Base-by-base conservation (phyloP, 495 filamentous ascomycete genomes). In the Hyaloscypha variabilis region DNA sequence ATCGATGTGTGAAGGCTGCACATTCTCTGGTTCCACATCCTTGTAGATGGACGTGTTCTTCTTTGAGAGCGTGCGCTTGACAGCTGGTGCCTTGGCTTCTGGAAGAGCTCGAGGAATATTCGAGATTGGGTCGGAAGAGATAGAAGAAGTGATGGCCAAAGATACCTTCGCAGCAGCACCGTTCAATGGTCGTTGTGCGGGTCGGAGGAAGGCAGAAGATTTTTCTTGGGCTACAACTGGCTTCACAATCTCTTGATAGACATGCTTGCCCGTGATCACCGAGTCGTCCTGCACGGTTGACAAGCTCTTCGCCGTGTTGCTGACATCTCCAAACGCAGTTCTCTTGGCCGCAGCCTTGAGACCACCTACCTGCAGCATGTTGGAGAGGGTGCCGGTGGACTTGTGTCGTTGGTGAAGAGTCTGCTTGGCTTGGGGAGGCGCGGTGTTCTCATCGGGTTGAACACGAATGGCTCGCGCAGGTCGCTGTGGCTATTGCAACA, bases 361-460 rank as follows among this genome's bases (percentile, higher is more conserved):
- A 30, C 82, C 83, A 23, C 79, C 82, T 54, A 85, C 79, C 19
- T 82, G 68, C 66, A 79, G 62, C 62, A 87, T 77, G 26, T 79
- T 77, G 53, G 83, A 85, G 53, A 93, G 77, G 52, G 88, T 90
- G 24, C 90, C 83, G 10, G 86, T 88, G 0, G 92, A 95, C 76
- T 94, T 96, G 79, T 92, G 89, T 28, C 88, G 89, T 71, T 94
- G 89, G 69, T 93, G 91, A 62, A 90, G 76, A 29, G 83, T 75
- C 73, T 88, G 91, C 67, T 82, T 82, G 54, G 79, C 66, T 19
- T 77, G 73, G 54, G 84, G 76, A 23, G 86, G 80, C 25, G 81
- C 80, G 13, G 51, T 52, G 75, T 94, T 94, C 77, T 98, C 95
- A 79, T 93, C 91, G 69, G 87, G 83, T 69, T 82, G 81, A 65